Conservation (phyloP, 2,329 filamentous ascomycete genomes). For the Hypomyces rosellus region DNA sequence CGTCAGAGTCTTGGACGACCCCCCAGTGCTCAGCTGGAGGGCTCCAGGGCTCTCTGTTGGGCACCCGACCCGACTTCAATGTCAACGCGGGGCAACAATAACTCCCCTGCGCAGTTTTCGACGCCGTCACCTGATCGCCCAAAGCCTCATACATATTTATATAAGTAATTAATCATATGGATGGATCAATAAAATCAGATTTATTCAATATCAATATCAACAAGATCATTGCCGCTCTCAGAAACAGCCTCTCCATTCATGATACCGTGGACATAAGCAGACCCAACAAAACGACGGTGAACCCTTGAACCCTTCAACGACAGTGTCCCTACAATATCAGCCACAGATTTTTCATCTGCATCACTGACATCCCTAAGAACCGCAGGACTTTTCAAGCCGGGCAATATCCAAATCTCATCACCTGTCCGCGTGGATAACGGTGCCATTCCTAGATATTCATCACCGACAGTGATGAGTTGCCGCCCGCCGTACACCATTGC, state of each 20-base stretch:
- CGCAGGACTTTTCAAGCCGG: conserved; percentile 16
- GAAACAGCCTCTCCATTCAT: conserved; percentile 16
- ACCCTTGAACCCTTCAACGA: not conserved
- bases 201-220: not conserved
- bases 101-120: no score
- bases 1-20: not conserved
- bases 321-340: not conserved
- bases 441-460: conserved; percentile 15
- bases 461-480: conserved; percentile 17
- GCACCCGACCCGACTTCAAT: not conserved
- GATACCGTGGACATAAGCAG: conserved; percentile 19
- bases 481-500: conserved; percentile 16
- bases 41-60: not conserved
- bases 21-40: no score
- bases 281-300: conserved; percentile 12
- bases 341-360: not conserved
- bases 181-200: not conserved
- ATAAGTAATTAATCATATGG: no score
- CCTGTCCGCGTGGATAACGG: conserved; percentile 11
- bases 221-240: conserved; percentile 8
- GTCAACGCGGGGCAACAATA: conserved; percentile 12
- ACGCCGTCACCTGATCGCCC: no score
- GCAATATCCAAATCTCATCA: conserved; percentile 20
- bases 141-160: not conserved
- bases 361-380: conserved; percentile 10